Percentiles rank a stretch among this genome's conserved stretches.
These are phyloP conservation scores for Populus trichocarpa DNA, from an alignment of 441 rosid genomes.

Conservation along the genomic window DNA sequence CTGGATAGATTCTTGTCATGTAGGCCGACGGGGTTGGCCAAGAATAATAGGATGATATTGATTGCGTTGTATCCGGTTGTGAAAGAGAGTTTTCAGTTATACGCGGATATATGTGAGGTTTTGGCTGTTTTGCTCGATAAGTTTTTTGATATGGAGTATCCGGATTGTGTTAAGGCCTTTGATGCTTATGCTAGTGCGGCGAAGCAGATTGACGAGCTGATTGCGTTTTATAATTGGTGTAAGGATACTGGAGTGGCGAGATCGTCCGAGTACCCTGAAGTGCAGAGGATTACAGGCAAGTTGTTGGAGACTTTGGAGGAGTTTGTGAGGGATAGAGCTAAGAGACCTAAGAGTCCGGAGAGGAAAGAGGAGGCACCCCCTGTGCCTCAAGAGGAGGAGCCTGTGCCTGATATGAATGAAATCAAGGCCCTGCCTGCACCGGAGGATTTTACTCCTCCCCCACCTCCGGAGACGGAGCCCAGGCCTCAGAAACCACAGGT, in stretches of 20 bases:
- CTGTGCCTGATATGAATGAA: slow-evolving; percentile 66
- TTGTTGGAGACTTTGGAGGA: slow-evolving; percentile 90
- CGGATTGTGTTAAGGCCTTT: slow-evolving; percentile 82
- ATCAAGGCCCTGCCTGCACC: slow-evolving; percentile 89
- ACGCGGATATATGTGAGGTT: slow-evolving; percentile 84
- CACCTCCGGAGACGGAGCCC: slow-evolving; percentile 49
- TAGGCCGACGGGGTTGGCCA: slow-evolving; percentile 83
- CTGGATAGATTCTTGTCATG: slow-evolving; percentile 75
- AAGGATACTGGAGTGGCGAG: slow-evolving; percentile 87
- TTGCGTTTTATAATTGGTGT: slow-evolving; percentile 80
- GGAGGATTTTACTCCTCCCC: slow-evolving; percentile 54
- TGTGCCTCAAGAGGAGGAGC: slow-evolving; percentile 48
- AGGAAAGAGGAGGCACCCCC: slow-evolving; percentile 65
- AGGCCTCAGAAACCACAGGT: slow-evolving; percentile 49
- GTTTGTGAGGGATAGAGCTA: slow-evolving; percentile 89
- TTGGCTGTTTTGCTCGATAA: slow-evolving; percentile 85
- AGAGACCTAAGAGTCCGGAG: slow-evolving; percentile 77
- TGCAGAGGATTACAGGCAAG: slow-evolving; percentile 87
- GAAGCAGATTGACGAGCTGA: slow-evolving; percentile 87
- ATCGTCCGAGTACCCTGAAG: slow-evolving; percentile 93
- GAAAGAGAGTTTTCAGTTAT: slow-evolving; percentile 82
- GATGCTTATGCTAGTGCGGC: slow-evolving; percentile 82
- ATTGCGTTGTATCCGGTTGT: slow-evolving; percentile 71
- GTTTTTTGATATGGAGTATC: slow-evolving; percentile 90
- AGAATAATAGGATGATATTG: slow-evolving; percentile 67